These are phyloP conservation scores for Gossypium rotundifolium DNA, from an alignment of 345 rosid genomes.

Conservation along the genomic window DNA sequence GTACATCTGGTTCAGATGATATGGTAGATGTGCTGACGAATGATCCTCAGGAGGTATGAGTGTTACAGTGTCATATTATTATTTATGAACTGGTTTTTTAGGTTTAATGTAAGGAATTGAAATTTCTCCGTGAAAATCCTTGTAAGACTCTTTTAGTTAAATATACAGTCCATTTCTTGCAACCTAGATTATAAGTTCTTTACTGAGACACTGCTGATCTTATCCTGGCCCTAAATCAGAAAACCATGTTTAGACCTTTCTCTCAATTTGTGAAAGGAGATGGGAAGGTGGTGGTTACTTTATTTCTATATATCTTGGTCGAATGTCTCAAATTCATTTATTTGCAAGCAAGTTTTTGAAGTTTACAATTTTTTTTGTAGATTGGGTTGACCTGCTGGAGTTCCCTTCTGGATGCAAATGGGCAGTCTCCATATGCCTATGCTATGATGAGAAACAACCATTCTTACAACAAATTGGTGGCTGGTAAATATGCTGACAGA, in stretches of 20 bases:
- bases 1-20: slow-evolving; percentile 55
- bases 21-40: slow-evolving; percentile 68
- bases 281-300: neutral
- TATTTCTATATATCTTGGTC: neutral
- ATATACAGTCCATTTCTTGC: neutral
- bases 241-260: neutral
- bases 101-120: neutral
- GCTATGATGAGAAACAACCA: slow-evolving; percentile 59
- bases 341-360: neutral
- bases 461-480: slow-evolving; percentile 60
- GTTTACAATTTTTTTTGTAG: slow-evolving; percentile 23
- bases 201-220: neutral
- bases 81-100: neutral
- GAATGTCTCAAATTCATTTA: neutral
- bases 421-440: slow-evolving; percentile 59
- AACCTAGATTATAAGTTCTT: neutral
- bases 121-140: neutral
- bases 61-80: neutral
- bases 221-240: neutral
- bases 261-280: neutral
- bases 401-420: slow-evolving; percentile 46
- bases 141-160: neutral
- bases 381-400: slow-evolving; percentile 72
- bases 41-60: slow-evolving; percentile 74
- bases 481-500: slow-evolving; percentile 55